A percentile compares a stretch with the other conserved stretches of the same genome.
Evolutionary conservation across 768 basidiomycete genomes (phyloP).

Genomic region (Pulveroboletus sp.): DNA sequence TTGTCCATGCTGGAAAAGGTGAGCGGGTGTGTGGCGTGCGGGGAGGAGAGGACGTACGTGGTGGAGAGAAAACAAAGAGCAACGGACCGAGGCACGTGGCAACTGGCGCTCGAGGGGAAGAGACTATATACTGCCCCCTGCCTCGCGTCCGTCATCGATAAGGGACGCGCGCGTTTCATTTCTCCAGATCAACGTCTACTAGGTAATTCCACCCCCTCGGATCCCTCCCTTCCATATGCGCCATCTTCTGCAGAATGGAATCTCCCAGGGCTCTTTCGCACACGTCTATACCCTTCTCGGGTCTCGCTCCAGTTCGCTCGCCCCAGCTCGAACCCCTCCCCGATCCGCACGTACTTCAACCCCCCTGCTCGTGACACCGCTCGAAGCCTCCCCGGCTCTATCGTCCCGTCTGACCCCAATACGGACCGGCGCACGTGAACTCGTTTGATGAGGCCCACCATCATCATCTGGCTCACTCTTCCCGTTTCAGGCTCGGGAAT

Average conservation of each 20-base stretch:
- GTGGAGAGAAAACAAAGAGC: background rate
- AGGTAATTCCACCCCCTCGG: conserved; percentile 21
- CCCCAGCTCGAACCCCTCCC: conserved; percentile 46
- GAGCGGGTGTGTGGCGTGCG: background rate
- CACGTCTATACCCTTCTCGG: conserved; percentile 4
- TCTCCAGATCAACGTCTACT: conserved; percentile 27
- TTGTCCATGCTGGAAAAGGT: conserved; percentile 28
- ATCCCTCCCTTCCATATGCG: conserved; percentile 8
- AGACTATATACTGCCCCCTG: conserved; percentile 12
- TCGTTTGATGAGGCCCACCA: conserved; percentile 52
- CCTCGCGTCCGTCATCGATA: conserved; percentile 28
- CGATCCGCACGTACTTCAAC: conserved; percentile 44
- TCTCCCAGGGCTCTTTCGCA: conserved; percentile 9
- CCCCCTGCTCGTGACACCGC: conserved; percentile 50
- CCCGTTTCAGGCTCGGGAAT: conserved; percentile 38
- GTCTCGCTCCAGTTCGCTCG: conserved; percentile 36
- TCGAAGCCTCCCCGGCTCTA: conserved; percentile 48
- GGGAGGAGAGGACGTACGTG: conserved; percentile 2
- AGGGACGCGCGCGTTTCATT: conserved; percentile 30
- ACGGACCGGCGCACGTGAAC: conserved; percentile 50
- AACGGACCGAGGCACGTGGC: conserved; percentile 17
- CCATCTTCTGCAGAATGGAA: conserved; percentile 24
- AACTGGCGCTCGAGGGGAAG: background rate
- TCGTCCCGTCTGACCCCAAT: conserved; percentile 37
- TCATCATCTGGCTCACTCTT: conserved; percentile 40